phyloP scores from a whole-genome alignment of 2,329 filamentous ascomycete species.

The Xylaria digitata region DNA sequence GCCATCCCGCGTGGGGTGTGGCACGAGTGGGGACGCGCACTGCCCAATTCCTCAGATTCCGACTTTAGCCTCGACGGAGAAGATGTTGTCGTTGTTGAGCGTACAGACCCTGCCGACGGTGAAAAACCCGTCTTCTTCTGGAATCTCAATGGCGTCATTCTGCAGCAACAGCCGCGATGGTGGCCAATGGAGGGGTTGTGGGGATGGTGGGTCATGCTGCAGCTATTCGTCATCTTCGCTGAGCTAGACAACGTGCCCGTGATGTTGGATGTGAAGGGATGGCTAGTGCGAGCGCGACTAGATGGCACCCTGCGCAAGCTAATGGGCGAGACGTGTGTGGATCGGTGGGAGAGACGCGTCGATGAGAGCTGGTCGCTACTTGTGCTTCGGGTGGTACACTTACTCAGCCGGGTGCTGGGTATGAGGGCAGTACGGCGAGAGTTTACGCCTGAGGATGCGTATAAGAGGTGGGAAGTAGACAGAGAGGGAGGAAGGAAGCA shows the following conservation, averaged over 20 bases:
- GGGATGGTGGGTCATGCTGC: neutral
- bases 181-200: neutral
- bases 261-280: constrained; percentile 3
- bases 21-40: constrained; percentile 7
- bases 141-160: constrained; percentile 5
- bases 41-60: neutral
- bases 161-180: neutral
- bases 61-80: neutral
- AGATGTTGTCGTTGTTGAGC: constrained; percentile 6
- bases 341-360: neutral
- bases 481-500: neutral
- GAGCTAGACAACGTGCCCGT: constrained; percentile 8
- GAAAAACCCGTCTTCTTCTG: constrained; percentile 4
- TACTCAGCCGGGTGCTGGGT: neutral
- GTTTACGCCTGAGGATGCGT: neutral
- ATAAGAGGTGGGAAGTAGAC: neutral
- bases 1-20: neutral
- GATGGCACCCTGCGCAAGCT: neutral
- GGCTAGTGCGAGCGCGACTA: neutral
- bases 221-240: constrained; percentile 6
- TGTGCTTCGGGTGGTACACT: neutral
- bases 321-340: neutral
- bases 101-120: neutral
- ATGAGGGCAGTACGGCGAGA: neutral
- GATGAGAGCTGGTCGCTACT: constrained; percentile 1